Conservation (phyloP, 2,329 filamentous ascomycete genomes). For the Paramyrothecium roridum region DNA sequence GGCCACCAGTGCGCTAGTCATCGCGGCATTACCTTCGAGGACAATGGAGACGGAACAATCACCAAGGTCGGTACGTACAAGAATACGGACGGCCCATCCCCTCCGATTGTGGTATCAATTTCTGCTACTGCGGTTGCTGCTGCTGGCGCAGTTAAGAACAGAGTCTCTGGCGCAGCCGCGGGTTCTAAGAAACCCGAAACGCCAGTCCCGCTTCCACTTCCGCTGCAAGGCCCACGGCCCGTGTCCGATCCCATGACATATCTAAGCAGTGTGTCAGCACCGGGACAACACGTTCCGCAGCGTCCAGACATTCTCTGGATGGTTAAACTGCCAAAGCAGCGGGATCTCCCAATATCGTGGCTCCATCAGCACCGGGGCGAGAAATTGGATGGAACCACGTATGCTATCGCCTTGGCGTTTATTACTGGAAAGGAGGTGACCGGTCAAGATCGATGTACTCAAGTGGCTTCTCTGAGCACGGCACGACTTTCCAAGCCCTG, state of each 20-base stretch:
- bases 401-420: slow-evolving; percentile 27
- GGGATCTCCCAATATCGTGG: slow-evolving; percentile 22
- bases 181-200: background rate
- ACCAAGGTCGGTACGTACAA: slow-evolving; percentile 22
- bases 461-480: background rate
- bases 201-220: background rate
- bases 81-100: slow-evolving; percentile 14
- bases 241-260: slow-evolving; percentile 12
- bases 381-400: slow-evolving; percentile 15
- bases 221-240: background rate
- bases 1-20: slow-evolving; percentile 22
- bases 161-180: too few relatives aligned
- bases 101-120: slow-evolving; percentile 26
- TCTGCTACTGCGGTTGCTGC: too few relatives aligned
- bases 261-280: slow-evolving; percentile 5
- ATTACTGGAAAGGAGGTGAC: slow-evolving; percentile 22
- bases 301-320: slow-evolving; percentile 21
- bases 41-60: slow-evolving; percentile 38
- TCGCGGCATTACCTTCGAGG: slow-evolving; percentile 27
- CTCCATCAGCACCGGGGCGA: slow-evolving; percentile 13
- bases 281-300: background rate
- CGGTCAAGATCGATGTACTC: slow-evolving; percentile 12
- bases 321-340: slow-evolving; percentile 13
- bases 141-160: slow-evolving; percentile 3
- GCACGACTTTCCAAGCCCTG: slow-evolving; percentile 21